A percentile compares a stretch with the other conserved stretches of the same genome.
phyloP scores from a whole-genome alignment of 2,329 filamentous ascomycete species.

The Phaeosphaeriaceae sp. region DNA sequence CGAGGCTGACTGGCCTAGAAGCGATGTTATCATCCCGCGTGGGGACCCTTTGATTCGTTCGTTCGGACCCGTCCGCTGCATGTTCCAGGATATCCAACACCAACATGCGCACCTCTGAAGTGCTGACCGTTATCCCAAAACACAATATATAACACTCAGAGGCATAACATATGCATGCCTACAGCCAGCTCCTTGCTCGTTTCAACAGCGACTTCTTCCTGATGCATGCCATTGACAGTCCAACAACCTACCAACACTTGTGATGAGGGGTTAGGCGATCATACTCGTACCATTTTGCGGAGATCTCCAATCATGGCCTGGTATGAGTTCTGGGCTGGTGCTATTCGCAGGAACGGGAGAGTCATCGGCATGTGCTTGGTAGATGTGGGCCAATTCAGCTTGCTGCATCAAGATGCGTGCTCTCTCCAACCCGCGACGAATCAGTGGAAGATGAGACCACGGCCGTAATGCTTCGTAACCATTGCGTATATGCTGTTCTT shows the following conservation, averaged over 20 bases:
- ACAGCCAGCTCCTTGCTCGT: background rate
- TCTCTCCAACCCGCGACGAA: constrained; percentile 27
- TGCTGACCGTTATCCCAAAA: background rate
- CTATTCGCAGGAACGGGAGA: constrained; percentile 3
- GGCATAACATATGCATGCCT: background rate
- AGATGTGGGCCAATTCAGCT: constrained; percentile 20
- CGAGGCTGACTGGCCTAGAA: background rate
- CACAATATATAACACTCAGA: background rate
- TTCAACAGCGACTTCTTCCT: too few species aligned
- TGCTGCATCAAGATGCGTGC: constrained; percentile 28
- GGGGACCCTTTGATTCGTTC: background rate
- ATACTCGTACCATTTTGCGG: constrained; percentile 1
- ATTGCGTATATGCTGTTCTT: constrained; percentile 31
- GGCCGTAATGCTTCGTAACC: constrained; percentile 27
- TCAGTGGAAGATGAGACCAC: constrained; percentile 30
- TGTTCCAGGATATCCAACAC: background rate
- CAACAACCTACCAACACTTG: background rate
- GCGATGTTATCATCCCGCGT: constrained; percentile 5
- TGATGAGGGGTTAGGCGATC: background rate
- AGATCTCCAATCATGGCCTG: constrained; percentile 10
- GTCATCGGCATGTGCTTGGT: constrained; percentile 12
- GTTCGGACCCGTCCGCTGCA: background rate
- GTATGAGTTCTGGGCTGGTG: constrained; percentile 7
- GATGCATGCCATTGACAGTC: background rate
- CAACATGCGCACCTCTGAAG: background rate